Conservation (phyloP, 2,329 filamentous ascomycete species). For the Allantophomopsis lycopodina region DNA sequence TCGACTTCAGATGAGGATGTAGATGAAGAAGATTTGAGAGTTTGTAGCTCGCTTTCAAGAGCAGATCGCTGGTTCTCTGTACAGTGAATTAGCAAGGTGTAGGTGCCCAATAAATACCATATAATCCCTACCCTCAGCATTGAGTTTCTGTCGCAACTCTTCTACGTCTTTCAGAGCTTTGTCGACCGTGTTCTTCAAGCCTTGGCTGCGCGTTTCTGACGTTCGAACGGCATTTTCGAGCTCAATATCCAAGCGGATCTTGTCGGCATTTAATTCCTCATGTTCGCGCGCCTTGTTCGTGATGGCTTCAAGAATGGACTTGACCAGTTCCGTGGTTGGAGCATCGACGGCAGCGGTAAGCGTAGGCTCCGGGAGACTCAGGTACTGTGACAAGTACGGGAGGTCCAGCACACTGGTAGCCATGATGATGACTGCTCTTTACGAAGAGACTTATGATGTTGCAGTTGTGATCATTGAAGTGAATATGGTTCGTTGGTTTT, state of each 20-base stretch:
- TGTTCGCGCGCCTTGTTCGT: conserved; percentile 68
- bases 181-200: conserved; percentile 68
- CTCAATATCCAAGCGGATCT: conserved; percentile 81
- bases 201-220: conserved; percentile 70
- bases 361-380: conserved; percentile 51
- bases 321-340: conserved; percentile 69
- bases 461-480: conserved; percentile 2
- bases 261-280: conserved; percentile 73
- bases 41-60: conserved; percentile 70
- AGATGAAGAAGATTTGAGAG: conserved; percentile 60
- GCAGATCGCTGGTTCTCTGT: conserved; percentile 63
- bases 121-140: conserved; percentile 56
- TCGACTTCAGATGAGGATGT: conserved; percentile 64
- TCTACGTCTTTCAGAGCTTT: conserved; percentile 76
- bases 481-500: background rate
- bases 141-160: conserved; percentile 66
- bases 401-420: conserved; percentile 50
- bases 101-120: background rate
- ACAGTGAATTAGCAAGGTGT: conserved; percentile 5
- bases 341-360: conserved; percentile 46
- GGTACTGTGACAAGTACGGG: conserved; percentile 59
- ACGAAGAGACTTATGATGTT: conserved; percentile 7
- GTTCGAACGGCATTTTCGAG: conserved; percentile 80
- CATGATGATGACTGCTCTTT: conserved; percentile 27
- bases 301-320: conserved; percentile 60